Evolutionary conservation across 2,329 filamentous ascomycete species (phyloP).

Genomic region (Exophiala lecanii-corni): DNA sequence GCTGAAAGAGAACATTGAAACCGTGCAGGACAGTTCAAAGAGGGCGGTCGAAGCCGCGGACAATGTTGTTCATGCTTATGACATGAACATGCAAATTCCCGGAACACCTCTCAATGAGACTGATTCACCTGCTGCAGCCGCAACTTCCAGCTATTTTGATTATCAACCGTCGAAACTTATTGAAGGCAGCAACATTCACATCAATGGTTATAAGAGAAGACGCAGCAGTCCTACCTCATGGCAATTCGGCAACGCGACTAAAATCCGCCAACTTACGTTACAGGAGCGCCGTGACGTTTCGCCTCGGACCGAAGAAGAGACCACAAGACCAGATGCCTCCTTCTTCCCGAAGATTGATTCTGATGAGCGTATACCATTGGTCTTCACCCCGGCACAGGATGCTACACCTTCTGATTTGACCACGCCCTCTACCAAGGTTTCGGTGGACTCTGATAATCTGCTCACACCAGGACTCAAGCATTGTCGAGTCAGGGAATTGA

Average conservation of each 20-base stretch:
- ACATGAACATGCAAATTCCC: constrained; percentile 71
- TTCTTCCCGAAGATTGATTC: constrained; percentile 19
- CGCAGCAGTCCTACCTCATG: constrained; percentile 38
- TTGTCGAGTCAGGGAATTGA: constrained; percentile 42
- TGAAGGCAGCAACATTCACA: constrained; percentile 40
- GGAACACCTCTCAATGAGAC: constrained; percentile 51
- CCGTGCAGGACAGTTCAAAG: constrained; percentile 67
- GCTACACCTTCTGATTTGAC: constrained; percentile 11
- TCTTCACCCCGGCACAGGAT: constrained; percentile 16
- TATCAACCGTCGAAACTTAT: constrained; percentile 38
- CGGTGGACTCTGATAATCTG: constrained; percentile 23
- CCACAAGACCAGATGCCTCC: constrained; percentile 2
- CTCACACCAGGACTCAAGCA: constrained; percentile 37
- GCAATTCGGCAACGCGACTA: constrained; percentile 32
- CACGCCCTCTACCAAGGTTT: constrained; percentile 15
- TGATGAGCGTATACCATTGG: constrained; percentile 10
- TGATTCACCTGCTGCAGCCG: constrained; percentile 31
- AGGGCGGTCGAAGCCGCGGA: constrained; percentile 69
- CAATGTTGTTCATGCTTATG: constrained; percentile 71
- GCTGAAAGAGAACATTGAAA: constrained; percentile 65
- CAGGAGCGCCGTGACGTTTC: constrained; percentile 37
- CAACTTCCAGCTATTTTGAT: constrained; percentile 29
- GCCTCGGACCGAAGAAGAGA: constrained; percentile 16
- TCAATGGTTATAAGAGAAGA: constrained; percentile 43
- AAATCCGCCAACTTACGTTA: constrained; percentile 34